Base-by-base conservation (phyloP, 805 yeast genomes). In the Phaffomyces opuntiae region DNA sequence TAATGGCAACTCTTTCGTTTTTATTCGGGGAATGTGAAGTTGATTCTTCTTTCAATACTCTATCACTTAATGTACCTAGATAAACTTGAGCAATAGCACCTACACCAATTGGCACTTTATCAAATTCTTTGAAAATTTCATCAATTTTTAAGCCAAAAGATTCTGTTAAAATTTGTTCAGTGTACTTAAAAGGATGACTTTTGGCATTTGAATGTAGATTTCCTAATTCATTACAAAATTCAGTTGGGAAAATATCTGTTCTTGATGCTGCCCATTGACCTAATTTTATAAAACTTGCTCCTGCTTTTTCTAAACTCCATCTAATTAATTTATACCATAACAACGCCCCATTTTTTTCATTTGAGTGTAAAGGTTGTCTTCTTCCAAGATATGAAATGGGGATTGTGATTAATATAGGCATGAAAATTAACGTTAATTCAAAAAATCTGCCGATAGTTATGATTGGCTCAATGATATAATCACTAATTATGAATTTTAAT, bases 211-310 rank as follows among this genome's bases (percentile, higher is more conserved):
- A 86, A 63, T 93, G 99, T 45, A 93, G 67, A 24, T 75, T 67
- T 9, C 87, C 77, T 54, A 93, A 66, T 57, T 86, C 89, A 21
- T 77, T 76, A 62, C 98, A 91, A 63, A 91, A 66, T 36, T 76
- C 86, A 40, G 67, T 69, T 4, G 96, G 83, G 66, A 93, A 91
- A 32, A 93, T 83, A 65, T 93, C 99, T 0, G 95, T 87, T 63
- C 99, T 77, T 11, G 96, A 85, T 3, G 97, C 97, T 0, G 99
- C 99, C 99, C 99, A 93, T 68, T 93, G 99, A 4, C 98, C 99
- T 47, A 93, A 74, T 63, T 87, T 85, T 46, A 85, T 81, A 61
- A 85, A 93, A 4, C 96, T 83, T 3, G 98, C 96, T 1, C 99
- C 99, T 0, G 96, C 96, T 16, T 69, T 50, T 63, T 91, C 96